Percentiles rank a stretch among this genome's conserved stretches.
Conservation (phyloP, 257 asterid genomes). For the Nicotiana undulata region DNA sequence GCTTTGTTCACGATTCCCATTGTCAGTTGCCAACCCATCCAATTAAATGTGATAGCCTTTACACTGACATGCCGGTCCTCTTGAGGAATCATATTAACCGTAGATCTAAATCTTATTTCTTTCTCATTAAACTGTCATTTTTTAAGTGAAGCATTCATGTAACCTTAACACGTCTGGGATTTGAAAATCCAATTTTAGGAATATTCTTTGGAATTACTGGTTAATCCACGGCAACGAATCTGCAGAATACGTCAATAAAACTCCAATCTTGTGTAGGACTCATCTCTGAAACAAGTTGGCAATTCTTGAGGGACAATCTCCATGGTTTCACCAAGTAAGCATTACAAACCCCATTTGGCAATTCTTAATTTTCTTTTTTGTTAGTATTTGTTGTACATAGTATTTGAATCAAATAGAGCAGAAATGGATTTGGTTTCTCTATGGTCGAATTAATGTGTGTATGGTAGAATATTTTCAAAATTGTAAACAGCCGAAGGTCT, state of each 20-base stretch:
- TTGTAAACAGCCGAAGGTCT: no score
- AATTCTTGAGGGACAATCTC: background rate
- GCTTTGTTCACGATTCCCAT: background rate
- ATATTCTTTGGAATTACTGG: background rate
- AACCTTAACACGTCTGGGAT: background rate
- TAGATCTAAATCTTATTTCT: background rate
- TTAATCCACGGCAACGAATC: slow-evolving; percentile 2
- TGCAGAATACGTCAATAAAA: background rate
- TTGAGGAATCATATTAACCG: background rate
- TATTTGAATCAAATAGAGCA: background rate
- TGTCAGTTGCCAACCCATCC: background rate
- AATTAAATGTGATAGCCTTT: background rate
- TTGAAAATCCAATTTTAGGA: background rate
- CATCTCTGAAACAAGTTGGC: background rate
- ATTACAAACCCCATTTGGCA: background rate
- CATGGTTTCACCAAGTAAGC: slow-evolving; percentile 6
- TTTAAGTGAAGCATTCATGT: background rate
- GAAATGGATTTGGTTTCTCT: background rate
- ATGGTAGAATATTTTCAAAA: background rate
- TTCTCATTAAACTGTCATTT: background rate
- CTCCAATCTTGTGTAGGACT: background rate
- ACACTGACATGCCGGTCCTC: background rate
- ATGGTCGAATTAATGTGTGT: background rate
- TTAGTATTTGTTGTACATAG: background rate
- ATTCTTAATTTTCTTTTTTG: background rate